phyloP scores from a whole-genome alignment of 352 stramenopile genomes.

The Aphanomyces astaci region DNA sequence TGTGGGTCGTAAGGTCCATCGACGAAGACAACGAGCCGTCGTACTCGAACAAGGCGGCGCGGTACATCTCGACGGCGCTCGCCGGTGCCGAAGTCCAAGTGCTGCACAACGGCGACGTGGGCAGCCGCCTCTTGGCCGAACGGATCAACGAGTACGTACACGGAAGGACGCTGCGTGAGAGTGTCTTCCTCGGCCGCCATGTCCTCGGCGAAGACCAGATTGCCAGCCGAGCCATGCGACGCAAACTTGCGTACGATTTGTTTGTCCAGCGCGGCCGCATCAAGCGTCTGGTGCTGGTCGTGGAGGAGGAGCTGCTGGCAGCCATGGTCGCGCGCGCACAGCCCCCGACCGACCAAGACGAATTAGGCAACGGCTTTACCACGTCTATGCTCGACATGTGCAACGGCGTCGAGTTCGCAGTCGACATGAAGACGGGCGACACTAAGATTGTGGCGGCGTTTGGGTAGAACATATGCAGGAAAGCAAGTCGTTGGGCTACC shows the following conservation, averaged over 20 bases:
- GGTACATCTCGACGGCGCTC: conserved; percentile 6
- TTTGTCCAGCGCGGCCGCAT: conserved; percentile 21
- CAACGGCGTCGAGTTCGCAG: conserved; percentile 23
- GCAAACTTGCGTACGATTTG: conserved; percentile 18
- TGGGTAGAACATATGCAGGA: conserved; percentile 7
- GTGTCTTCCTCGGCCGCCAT: conserved; percentile 9
- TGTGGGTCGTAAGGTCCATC: conserved; percentile 14
- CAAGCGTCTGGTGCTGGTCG: conserved; percentile 20
- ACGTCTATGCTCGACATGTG: conserved; percentile 15
- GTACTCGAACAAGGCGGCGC: not conserved
- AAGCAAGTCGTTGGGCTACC: too few species aligned
- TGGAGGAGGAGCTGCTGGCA: conserved; percentile 14
- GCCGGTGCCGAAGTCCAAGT: conserved; percentile 18
- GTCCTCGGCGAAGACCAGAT: conserved; percentile 15
- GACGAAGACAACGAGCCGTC: conserved; percentile 13
- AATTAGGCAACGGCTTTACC: conserved; percentile 9
- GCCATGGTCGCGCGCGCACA: conserved; percentile 11
- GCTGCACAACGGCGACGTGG: conserved; percentile 11
- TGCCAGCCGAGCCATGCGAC: conserved; percentile 1
- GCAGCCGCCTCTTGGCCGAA: not conserved
- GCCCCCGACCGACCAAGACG: not conserved
- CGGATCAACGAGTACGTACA: conserved; percentile 19
- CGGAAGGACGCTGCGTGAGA: conserved; percentile 11
- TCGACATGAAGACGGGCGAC: conserved; percentile 23
- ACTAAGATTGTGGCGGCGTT: conserved; percentile 13